Conservation (phyloP, 257 asterid species). For the Nicotiana otophora region DNA sequence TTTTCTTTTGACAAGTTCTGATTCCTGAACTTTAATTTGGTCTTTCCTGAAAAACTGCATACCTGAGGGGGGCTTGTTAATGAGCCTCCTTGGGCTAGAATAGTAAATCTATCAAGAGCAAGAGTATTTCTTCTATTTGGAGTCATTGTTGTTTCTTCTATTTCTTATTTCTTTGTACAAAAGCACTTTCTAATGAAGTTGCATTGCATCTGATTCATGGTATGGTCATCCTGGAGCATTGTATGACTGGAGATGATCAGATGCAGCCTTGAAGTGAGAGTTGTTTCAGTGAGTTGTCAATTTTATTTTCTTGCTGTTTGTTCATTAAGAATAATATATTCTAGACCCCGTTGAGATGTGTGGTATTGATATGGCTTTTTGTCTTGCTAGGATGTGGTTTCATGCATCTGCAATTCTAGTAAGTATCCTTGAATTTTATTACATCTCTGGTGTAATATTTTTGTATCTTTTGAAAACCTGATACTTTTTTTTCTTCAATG, state of each 20-base stretch:
- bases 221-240: constrained; percentile 72
- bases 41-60: background rate
- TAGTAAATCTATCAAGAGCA: background rate
- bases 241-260: constrained; percentile 51
- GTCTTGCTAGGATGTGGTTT: constrained; percentile 36
- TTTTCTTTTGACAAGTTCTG: background rate
- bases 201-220: constrained; percentile 59
- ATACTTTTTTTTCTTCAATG: background rate
- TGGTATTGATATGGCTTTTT: constrained; percentile 30
- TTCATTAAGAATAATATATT: background rate
- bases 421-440: constrained; percentile 26
- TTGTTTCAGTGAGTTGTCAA: constrained; percentile 41
- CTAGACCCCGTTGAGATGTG: background rate
- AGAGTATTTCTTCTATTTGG: background rate
- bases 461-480: background rate
- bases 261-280: constrained; percentile 45
- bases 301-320: constrained; percentile 10
- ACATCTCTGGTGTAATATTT: background rate
- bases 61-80: background rate
- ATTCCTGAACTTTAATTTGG: background rate
- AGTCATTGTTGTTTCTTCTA: constrained; percentile 16
- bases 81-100: constrained; percentile 6
- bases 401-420: constrained; percentile 31
- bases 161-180: constrained; percentile 11
- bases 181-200: constrained; percentile 25